Evolutionary conservation across 2,329 filamentous ascomycete genomes (phyloP).

Genomic region (Cercospora brassicicola): DNA sequence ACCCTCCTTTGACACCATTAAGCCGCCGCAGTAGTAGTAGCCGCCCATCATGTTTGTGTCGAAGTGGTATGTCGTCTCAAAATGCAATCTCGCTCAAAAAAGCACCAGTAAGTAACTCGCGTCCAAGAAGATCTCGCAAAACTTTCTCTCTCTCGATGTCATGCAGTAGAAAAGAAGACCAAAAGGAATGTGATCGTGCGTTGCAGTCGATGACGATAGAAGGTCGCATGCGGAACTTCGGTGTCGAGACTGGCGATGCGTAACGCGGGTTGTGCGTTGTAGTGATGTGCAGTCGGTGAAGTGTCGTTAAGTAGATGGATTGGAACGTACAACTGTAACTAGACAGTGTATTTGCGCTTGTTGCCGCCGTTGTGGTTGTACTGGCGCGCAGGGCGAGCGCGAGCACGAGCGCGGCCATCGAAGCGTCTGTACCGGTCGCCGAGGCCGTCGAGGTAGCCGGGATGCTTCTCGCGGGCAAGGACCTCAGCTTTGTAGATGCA

Average conservation of each 20-base stretch:
- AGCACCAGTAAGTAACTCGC: background rate
- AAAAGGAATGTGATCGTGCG: background rate
- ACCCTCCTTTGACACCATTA: background rate
- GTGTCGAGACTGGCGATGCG: background rate
- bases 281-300: background rate
- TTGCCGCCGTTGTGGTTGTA: background rate
- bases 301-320: background rate
- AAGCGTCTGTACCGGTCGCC: slow-evolving; percentile 1
- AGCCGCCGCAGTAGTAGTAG: background rate
- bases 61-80: background rate
- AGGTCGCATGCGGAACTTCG: background rate
- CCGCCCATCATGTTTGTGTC: background rate
- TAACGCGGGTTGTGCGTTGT: background rate
- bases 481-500: slow-evolving; percentile 13
- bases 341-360: background rate
- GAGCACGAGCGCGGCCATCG: background rate
- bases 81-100: background rate
- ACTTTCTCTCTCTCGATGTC: background rate
- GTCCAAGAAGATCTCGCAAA: background rate
- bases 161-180: background rate
- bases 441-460: background rate
- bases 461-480: background rate
- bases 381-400: background rate
- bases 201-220: background rate
- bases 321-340: background rate